These are phyloP conservation scores for Dictyostelium gargantuum DNA, from an alignment of 208 protist species.

Conservation along the genomic window DNA sequence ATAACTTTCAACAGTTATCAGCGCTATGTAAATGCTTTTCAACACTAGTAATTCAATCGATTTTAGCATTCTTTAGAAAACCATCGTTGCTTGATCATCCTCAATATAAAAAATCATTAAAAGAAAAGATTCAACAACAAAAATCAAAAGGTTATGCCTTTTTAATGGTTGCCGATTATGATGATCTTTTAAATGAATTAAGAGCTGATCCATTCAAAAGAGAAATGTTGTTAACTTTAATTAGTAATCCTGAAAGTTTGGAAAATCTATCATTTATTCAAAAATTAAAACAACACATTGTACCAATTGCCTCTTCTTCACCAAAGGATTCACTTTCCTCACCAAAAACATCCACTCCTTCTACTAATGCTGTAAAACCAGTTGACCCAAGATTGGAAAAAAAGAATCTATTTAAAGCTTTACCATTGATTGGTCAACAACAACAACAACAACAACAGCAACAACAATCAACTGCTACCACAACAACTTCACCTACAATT, in stretches of 20 bases:
- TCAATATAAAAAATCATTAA: neutral
- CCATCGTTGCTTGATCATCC: neutral
- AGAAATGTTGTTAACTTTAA: neutral
- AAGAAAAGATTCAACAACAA: slow-evolving; percentile 32
- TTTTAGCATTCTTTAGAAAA: slow-evolving; percentile 9
- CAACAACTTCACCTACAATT: neutral
- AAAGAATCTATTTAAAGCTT: neutral
- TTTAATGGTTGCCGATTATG: neutral
- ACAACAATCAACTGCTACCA: neutral
- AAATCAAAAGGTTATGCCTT: neutral
- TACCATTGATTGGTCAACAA: neutral
- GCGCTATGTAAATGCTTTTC: neutral
- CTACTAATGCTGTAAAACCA: neutral
- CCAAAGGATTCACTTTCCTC: neutral
- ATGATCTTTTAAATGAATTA: slow-evolving; percentile 30
- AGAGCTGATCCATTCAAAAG: neutral
- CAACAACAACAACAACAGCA: neutral
- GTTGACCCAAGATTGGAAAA: slow-evolving; percentile 1
- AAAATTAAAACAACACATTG: neutral
- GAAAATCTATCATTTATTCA: neutral
- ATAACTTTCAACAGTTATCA: neutral
- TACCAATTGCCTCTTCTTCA: neutral
- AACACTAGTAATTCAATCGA: neutral
- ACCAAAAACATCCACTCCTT: neutral
- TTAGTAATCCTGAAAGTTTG: neutral